Conservation (phyloP, 202 grass and related monocot species). For the Eragrostis tef region DNA sequence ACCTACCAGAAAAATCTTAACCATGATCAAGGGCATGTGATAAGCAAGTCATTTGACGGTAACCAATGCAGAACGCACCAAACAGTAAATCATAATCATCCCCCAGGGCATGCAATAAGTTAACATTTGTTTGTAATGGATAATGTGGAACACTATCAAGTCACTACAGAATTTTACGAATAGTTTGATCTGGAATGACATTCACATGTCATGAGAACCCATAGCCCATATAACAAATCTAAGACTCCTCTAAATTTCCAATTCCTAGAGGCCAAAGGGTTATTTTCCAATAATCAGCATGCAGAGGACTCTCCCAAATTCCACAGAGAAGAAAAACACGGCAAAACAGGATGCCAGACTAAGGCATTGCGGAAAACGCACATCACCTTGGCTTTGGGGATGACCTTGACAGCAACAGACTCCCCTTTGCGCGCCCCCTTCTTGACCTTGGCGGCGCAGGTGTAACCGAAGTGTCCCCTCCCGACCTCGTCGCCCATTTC, state of each 20-base stretch:
- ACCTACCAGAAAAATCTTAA: too few species aligned
- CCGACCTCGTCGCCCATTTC: conserved; percentile 75
- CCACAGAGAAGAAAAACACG: neutral
- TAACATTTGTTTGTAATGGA: conserved; percentile 10
- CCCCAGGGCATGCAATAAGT: conserved; percentile 4
- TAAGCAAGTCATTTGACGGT: too few species aligned
- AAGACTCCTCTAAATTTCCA: neutral
- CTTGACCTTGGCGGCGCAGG: conserved; percentile 65
- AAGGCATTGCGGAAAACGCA: conserved; percentile 18
- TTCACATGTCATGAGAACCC: neutral
- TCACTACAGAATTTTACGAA: neutral
- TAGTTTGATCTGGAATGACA: neutral
- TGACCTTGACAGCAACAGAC: conserved; percentile 78
- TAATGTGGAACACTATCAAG: neutral
- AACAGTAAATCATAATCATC: conserved; percentile 5
- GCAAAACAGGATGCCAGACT: neutral
- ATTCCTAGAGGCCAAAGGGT: neutral
- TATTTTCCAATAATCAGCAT: conserved; percentile 4
- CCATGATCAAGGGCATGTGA: too few species aligned
- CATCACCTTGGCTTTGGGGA: conserved; percentile 77
- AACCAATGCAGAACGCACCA: neutral
- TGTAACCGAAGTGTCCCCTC: conserved; percentile 79
- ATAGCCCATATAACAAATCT: conserved; percentile 25
- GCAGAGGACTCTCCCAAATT: neutral
- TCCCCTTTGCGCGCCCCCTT: conserved; percentile 66